Evolutionary conservation across 2,329 filamentous ascomycete species (phyloP), one percentile per base, ranked within the genome.

Genomic region (Hymenoscyphus fructigenus): DNA sequence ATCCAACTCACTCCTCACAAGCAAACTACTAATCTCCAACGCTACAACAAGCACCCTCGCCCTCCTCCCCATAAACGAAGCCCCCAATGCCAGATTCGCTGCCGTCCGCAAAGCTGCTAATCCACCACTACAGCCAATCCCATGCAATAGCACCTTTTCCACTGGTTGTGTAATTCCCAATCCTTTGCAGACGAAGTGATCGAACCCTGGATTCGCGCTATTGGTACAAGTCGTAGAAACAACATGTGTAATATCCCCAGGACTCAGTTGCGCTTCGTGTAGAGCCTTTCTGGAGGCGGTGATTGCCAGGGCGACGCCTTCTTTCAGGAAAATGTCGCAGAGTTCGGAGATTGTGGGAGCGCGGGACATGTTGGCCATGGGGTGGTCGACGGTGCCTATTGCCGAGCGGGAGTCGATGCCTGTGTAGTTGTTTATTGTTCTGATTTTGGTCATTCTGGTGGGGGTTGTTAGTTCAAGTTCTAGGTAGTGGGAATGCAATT

Each of bases 161-260:
- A 88, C 82, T n/a, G 77, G 78, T 38, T 82, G 78, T n/a, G 79
- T 78, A 34, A 90, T 79, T 0, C 85, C 85, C 2, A 91, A 76
- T 4, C 80, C 78, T 71, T 85, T 86, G 61, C 83, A 83, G 28
- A 90, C 85, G 67, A 81, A 88, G 74, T 89, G 85, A 69, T 90
- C 88, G 72, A 86, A 90, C 1, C 88, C 88, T 0, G 88, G 88
- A 73, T 90, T 90, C 17, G 87, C 86, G 68, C 86, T 88, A 73
- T 90, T 85, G 9, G 88, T 91, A 73, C 88, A 90, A 5, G 87
- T 90, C 0, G 87, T 88, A 28, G 86, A 84, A 9, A 91, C 86
- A 50, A 89, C 80, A 70, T 91, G 88, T 2, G 87, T 91, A 67
- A 91, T 86, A 60, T 86, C 78, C 2, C 73, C 72, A 0, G 81